Conservation (phyloP, 2,329 filamentous ascomycete species). For the Dactylellina haptotyla region DNA sequence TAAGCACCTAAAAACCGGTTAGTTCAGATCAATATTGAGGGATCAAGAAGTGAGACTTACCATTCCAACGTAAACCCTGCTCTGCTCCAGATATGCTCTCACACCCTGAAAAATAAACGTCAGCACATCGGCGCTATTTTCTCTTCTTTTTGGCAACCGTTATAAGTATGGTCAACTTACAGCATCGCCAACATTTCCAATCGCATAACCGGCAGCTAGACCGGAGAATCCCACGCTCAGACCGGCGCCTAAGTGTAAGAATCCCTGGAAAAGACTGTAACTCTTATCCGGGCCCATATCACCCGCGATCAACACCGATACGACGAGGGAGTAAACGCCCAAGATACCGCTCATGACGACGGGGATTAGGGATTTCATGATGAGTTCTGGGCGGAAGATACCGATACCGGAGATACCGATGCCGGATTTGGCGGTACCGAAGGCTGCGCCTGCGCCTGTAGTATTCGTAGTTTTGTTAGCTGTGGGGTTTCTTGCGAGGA, state of each 20-base stretch:
- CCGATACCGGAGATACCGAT: conserved; percentile 88
- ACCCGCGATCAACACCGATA: conserved; percentile 93
- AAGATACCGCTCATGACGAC: conserved; percentile 99
- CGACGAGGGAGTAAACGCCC: conserved; percentile 95
- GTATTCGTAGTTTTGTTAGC: not conserved
- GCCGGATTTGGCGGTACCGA: conserved; percentile 83
- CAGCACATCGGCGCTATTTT: conserved; percentile 50
- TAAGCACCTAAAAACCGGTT: conserved; percentile 30
- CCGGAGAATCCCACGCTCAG: conserved; percentile 91
- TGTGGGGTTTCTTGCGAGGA: not conserved
- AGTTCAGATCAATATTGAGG: not conserved
- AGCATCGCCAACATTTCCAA: conserved; percentile 93
- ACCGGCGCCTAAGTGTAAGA: conserved; percentile 92
- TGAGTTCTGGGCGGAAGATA: conserved; percentile 84
- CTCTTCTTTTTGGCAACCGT: not conserved
- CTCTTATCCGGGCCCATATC: conserved; percentile 75
- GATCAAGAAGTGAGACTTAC: conserved; percentile 77
- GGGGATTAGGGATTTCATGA: conserved; percentile 75
- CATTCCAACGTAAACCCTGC: conserved; percentile 96
- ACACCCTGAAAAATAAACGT: conserved; percentile 68
- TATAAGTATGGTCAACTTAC: conserved; percentile 64
- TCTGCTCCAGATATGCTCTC: conserved; percentile 94
- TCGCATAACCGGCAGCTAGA: conserved; percentile 93
- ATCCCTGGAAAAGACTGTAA: conserved; percentile 89
- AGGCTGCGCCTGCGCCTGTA: conserved; percentile 73